Evolutionary conservation across 768 basidiomycete species (phyloP).

Genomic region (Megacollybia marginata): DNA sequence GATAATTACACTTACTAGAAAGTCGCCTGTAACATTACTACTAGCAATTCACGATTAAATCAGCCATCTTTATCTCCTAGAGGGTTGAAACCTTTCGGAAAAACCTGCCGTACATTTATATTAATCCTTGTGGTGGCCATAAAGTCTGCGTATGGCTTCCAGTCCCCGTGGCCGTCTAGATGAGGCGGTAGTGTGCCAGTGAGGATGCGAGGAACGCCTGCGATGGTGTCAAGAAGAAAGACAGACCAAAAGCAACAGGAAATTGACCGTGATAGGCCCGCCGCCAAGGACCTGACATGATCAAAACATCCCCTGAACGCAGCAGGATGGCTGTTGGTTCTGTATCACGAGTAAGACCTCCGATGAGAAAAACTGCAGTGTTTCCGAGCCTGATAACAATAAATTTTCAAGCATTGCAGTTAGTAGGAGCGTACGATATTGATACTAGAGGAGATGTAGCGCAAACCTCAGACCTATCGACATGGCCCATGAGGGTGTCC

Average conservation of each 20-base stretch:
- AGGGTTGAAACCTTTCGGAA: conserved; percentile 60
- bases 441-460: conserved; percentile 89
- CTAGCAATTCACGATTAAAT: too few relatives aligned
- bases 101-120: conserved; percentile 87
- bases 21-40: too few relatives aligned
- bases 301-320: conserved; percentile 83
- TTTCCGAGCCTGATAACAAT: conserved; percentile 64
- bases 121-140: conserved; percentile 73
- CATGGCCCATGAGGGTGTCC: conserved; percentile 95
- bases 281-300: conserved; percentile 91
- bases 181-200: conserved; percentile 71
- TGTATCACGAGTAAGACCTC: conserved; percentile 69
- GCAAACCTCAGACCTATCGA: conserved; percentile 95
- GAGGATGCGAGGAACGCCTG: conserved; percentile 84
- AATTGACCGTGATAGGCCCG: conserved; percentile 87
- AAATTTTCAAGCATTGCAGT: not conserved
- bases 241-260: too few relatives aligned
- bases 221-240: not conserved
- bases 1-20: too few relatives aligned
- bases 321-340: conserved; percentile 78
- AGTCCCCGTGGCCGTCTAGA: conserved; percentile 39
- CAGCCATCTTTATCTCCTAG: too few relatives aligned
- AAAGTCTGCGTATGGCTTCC: conserved; percentile 59
- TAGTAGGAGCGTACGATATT: conserved; percentile 62
- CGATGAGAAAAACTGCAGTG: conserved; percentile 85